These are phyloP conservation scores for Cymbidium sinense DNA, from an alignment of 106 monocot species.

Conservation along the genomic window DNA sequence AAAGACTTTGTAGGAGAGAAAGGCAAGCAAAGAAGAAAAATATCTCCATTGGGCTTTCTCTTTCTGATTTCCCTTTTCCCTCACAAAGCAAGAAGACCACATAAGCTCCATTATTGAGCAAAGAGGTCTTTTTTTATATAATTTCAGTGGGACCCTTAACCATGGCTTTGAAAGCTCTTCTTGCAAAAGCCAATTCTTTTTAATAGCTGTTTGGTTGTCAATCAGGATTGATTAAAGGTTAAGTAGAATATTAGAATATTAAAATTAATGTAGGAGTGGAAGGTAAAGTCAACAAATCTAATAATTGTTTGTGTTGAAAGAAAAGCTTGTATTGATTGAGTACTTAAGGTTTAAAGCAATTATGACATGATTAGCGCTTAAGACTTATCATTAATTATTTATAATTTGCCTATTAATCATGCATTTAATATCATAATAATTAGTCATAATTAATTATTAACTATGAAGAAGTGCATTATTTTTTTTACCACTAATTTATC, in stretches of 20 bases:
- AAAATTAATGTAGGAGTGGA: not conserved
- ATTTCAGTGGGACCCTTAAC: not conserved
- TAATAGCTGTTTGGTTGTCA: not conserved
- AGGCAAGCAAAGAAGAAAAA: not conserved
- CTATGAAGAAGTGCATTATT: not conserved
- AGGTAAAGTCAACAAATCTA: not conserved
- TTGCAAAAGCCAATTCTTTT: not conserved
- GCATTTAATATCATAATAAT: not conserved
- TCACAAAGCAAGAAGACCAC: constrained; percentile 2
- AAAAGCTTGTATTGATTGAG: not conserved
- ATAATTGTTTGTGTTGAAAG: not conserved
- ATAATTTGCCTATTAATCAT: not conserved
- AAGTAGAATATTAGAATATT: too few relatives aligned
- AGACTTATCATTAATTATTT: not conserved
- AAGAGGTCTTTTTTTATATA: constrained; percentile 7
- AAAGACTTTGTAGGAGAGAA: not conserved
- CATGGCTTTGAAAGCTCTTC: not conserved
- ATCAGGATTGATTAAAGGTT: too few relatives aligned
- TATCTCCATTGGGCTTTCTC: not conserved
- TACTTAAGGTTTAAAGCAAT: not conserved
- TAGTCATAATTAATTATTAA: not conserved
- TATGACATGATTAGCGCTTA: not conserved
- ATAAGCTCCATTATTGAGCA: constrained; percentile 23
- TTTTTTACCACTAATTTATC: not conserved
- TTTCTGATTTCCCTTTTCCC: not conserved